Conservation (phyloP, 1,284 basidiomycete species). For the Cutaneotrichosporon dermatis region DNA sequence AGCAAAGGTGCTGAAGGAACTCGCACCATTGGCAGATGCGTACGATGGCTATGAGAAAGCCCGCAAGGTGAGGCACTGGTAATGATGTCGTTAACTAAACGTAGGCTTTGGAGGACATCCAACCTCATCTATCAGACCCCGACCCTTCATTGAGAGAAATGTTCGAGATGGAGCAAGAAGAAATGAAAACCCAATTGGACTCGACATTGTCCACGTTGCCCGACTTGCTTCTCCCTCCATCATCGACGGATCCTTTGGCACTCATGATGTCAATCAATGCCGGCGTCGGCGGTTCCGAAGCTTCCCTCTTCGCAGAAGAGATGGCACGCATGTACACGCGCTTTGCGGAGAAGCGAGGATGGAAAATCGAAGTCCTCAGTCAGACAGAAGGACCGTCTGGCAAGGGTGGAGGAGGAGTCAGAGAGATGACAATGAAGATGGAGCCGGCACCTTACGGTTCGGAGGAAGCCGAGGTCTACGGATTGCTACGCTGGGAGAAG, state of each 20-base stretch:
- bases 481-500: constrained; percentile 78
- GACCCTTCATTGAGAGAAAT: constrained; percentile 72
- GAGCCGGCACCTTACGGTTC: constrained; percentile 54
- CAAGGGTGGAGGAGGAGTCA: constrained; percentile 60
- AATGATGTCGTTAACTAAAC: not conserved
- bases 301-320: constrained; percentile 74
- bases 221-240: constrained; percentile 64
- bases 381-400: constrained; percentile 53
- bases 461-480: constrained; percentile 72
- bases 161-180: constrained; percentile 64
- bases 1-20: constrained; percentile 54
- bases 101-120: constrained; percentile 63
- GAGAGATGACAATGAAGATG: constrained; percentile 68
- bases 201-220: constrained; percentile 60
- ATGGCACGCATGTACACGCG: constrained; percentile 79
- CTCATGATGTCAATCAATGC: constrained; percentile 86
- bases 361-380: constrained; percentile 47
- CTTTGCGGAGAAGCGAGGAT: constrained; percentile 55
- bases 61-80: constrained; percentile 48
- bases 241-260: constrained; percentile 61
- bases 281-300: constrained; percentile 88
- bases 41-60: constrained; percentile 55
- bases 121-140: constrained; percentile 63
- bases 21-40: constrained; percentile 55
- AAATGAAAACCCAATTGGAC: constrained; percentile 55